Percentiles rank a stretch among this genome's conserved stretches.
phyloP scores from a whole-genome alignment of 1,284 basidiomycete species.

The Testicularia cyperi region DNA sequence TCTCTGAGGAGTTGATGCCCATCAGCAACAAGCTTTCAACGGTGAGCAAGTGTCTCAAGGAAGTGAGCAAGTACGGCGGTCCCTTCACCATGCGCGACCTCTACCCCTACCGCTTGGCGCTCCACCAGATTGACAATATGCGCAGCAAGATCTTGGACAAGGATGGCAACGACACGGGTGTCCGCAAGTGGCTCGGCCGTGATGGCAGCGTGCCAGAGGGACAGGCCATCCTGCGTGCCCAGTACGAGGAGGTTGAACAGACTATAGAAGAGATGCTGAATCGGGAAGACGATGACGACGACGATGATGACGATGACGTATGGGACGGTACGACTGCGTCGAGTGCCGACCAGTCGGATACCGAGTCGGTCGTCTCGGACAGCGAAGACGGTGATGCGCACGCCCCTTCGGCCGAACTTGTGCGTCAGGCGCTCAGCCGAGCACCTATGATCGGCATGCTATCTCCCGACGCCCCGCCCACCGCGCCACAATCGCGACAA shows the following conservation, averaged over 20 bases:
- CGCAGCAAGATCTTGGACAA: conserved; percentile 84
- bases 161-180: conserved; percentile 61
- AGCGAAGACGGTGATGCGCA: conserved; percentile 24
- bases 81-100: conserved; percentile 92
- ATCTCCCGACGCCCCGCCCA: conserved; percentile 15
- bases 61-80: conserved; percentile 94
- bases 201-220: conserved; percentile 88
- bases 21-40: conserved; percentile 68
- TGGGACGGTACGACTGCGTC: conserved; percentile 33
- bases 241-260: conserved; percentile 94
- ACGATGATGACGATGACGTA: conserved; percentile 48
- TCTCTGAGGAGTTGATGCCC: conserved; percentile 97
- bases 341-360: conserved; percentile 24
- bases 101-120: conserved; percentile 93
- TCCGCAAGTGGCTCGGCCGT: conserved; percentile 58
- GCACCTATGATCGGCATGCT: conserved; percentile 30
- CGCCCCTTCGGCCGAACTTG: conserved; percentile 25
- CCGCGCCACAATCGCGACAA: conserved; percentile 15
- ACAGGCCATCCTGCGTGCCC: conserved; percentile 93
- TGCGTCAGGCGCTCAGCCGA: conserved; percentile 27
- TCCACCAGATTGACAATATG: conserved; percentile 92
- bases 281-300: conserved; percentile 56
- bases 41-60: conserved; percentile 80
- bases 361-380: conserved; percentile 24
- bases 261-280: conserved; percentile 69